Evolutionary conservation across 176 grass and related monocot species (phyloP).

Genomic region (Lolium multiflorum): DNA sequence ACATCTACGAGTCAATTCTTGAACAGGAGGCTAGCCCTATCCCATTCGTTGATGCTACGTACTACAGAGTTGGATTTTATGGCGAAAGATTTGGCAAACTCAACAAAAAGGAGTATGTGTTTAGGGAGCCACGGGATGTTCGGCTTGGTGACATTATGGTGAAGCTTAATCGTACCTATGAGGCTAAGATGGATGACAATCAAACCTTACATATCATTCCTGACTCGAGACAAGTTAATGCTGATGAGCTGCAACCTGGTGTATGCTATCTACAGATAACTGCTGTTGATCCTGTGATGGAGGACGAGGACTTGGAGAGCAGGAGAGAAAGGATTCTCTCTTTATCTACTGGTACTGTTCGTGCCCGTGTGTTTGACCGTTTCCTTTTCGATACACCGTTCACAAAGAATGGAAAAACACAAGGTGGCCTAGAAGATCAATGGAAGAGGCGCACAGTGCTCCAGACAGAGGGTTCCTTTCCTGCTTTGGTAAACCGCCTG

Average conservation of each 20-base stretch:
- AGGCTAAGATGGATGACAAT: constrained; percentile 86
- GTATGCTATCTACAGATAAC: constrained; percentile 97
- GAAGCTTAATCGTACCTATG: constrained; percentile 94
- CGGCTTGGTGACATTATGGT: constrained; percentile 99
- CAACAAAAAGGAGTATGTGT: constrained; percentile 90
- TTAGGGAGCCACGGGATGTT: constrained; percentile 88
- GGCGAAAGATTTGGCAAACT: constrained; percentile 89
- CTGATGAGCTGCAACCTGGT: constrained; percentile 88
- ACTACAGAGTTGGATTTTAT: constrained; percentile 98
- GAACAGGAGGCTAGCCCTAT: constrained; percentile 98
- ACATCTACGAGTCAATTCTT: constrained; percentile 95
- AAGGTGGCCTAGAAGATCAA: constrained; percentile 94
- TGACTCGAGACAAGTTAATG: constrained; percentile 97
- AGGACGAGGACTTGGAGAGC: constrained; percentile 92
- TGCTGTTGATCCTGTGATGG: constrained; percentile 99
- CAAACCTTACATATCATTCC: constrained; percentile 97
- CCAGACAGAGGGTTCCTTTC: constrained; percentile 92
- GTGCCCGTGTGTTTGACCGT: constrained; percentile 90
- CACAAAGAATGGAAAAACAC: constrained; percentile 98
- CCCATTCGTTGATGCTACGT: constrained; percentile 95
- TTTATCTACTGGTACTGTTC: constrained; percentile 80
- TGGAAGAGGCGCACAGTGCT: constrained; percentile 98
- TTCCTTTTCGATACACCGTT: constrained; percentile 98
- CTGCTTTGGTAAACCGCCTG: constrained; percentile 89
- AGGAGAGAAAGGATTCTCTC: constrained; percentile 97